Evolutionary conservation across 768 basidiomycete genomes (phyloP), one percentile per base, ranked within the genome.

Genomic region (Lactifluus echinatus): DNA sequence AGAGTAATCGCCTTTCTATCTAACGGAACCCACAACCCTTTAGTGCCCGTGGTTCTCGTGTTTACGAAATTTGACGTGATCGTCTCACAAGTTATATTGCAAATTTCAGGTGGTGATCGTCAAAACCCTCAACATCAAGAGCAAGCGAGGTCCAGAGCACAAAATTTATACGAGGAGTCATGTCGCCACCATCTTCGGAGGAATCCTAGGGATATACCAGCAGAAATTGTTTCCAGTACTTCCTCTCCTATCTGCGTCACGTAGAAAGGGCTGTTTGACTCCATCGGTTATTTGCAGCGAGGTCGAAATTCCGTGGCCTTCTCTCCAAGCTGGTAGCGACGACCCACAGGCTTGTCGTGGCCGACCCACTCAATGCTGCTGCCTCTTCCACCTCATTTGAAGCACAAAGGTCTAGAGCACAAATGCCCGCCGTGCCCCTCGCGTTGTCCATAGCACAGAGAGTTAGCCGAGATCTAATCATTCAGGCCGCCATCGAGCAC

Each of bases 31-130:
- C 0, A 8, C 7, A 8, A 2, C 4, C 26, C n/a, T 40, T 4
- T 42, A 57, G 56, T 57, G 23, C 50, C 56, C 0, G 37, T 57
- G 7, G 10, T 57, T 33, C 17, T 57, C 23, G 44, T 45, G 4
- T 46, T 57, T 19, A 52, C 56, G 2, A 57, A 57, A 45, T 52
- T 46, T 47, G 56, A 57, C n/a, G 0, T 39, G 43, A 43, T 24
- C 4, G 21, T 51, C 28, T 34, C 36, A 12, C 21, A 21, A 19
- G 21, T 33, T 17, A 10, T 7, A 10, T 17, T 28, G 2, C 11
- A 44, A 12, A 4, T 17, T 23, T 15, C 24, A 5, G 29, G 40
- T 21, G 28, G 37, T 29, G 15, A 8, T 14, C 1, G 21, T 11
- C 54, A 21, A 3, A n/a, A n/a, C n/a, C n/a, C n/a, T n/a, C n/a